phyloP scores from a whole-genome alignment of 129 eudicot species.

The Flaveria brownii region DNA sequence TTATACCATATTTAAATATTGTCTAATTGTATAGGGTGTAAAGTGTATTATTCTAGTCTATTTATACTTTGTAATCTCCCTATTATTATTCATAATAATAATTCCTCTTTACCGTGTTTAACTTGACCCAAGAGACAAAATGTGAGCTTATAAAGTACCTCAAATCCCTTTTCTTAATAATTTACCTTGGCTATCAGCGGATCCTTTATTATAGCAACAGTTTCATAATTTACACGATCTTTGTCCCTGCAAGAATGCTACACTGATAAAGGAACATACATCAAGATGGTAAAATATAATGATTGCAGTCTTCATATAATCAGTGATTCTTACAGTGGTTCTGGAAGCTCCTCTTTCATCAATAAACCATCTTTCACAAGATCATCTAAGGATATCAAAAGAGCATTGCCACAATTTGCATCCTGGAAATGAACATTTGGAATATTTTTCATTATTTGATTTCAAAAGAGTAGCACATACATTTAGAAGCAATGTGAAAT shows the following conservation, averaged over 20 bases:
- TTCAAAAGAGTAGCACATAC: neutral
- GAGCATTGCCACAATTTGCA: constrained; percentile 98
- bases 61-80: too few species aligned
- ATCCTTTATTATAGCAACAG: constrained; percentile 72
- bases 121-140: constrained; percentile 3
- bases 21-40: too few species aligned
- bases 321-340: constrained; percentile 64
- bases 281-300: constrained; percentile 18
- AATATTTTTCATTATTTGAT: constrained; percentile 7
- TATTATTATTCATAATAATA: too few species aligned
- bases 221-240: constrained; percentile 68
- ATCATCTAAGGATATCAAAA: constrained; percentile 87
- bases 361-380: constrained; percentile 95
- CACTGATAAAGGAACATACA: constrained; percentile 29
- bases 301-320: constrained; percentile 10
- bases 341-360: constrained; percentile 77
- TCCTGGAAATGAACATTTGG: constrained; percentile 59
- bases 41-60: too few species aligned
- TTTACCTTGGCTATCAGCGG: constrained; percentile 81
- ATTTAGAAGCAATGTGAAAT: neutral
- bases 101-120: too few species aligned
- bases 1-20: too few species aligned
- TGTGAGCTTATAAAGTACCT: constrained; percentile 19
- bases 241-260: constrained; percentile 54
- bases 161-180: constrained; percentile 7